phyloP scores from a whole-genome alignment of 1,139 yeast species.

The Sugiyamaella neomexicana region DNA sequence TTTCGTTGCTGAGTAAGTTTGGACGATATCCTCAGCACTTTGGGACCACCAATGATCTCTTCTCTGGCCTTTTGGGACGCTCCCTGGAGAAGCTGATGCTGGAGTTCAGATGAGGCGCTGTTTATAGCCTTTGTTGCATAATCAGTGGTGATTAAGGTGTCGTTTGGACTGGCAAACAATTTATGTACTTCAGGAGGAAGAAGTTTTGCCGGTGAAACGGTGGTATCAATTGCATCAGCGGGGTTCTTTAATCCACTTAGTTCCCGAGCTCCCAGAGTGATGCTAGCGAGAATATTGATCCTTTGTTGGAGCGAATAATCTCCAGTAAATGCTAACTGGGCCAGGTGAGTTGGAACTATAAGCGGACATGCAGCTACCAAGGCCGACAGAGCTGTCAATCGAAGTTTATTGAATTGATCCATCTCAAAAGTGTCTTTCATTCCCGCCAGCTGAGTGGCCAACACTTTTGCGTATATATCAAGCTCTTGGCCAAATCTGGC shows the following conservation, averaged over 20 bases:
- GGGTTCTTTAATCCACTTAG: conserved; percentile 51
- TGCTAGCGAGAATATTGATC: conserved; percentile 53
- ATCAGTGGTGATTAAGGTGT: neutral
- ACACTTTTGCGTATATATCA: conserved; percentile 48
- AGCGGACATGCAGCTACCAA: conserved; percentile 52
- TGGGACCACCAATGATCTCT: conserved; percentile 47
- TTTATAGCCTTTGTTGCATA: conserved; percentile 5
- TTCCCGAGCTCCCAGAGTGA: conserved; percentile 56
- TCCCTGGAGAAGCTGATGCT: conserved; percentile 27
- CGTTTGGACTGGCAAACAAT: conserved; percentile 24
- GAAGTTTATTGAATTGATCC: conserved; percentile 51
- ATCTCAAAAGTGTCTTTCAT: conserved; percentile 53
- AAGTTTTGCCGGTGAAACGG: conserved; percentile 44
- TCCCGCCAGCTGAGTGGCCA: conserved; percentile 50
- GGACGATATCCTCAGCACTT: conserved; percentile 52
- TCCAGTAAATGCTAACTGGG: conserved; percentile 51
- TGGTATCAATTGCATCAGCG: conserved; percentile 1
- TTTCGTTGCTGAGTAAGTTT: conserved; percentile 37
- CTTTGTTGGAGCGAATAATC: conserved; percentile 69
- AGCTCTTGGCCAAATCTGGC: conserved; percentile 56
- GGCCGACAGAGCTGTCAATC: conserved; percentile 54
- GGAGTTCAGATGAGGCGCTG: conserved; percentile 14
- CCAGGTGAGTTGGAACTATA: conserved; percentile 43
- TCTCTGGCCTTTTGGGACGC: conserved; percentile 48
- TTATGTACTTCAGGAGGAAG: conserved; percentile 52